Base-by-base conservation (phyloP, 2,329 filamentous ascomycete species). In the Mollisia scopiformis region DNA sequence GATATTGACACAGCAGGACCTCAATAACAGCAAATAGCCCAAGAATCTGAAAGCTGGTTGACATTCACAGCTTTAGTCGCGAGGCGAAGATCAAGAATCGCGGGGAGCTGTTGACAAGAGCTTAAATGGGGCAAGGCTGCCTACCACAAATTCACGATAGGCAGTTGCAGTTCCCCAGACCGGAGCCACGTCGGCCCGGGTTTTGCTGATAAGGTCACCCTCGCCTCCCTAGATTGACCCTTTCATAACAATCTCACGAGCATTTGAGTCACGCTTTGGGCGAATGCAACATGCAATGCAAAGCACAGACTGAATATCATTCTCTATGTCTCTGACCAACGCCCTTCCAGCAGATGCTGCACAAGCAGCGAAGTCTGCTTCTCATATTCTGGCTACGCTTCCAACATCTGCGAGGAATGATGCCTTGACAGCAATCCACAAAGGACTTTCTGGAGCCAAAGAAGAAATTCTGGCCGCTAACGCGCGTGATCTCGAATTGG, bases 391-490 rank as follows among this genome's bases (percentile, higher is more conserved):
- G 47, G 92, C 93, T 52, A 90, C 91, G 1, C 86, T 98, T 52
- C 84, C 92, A 3, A 85, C 86, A 39, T 78, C 83, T 41, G 89
- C 89, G 25, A 89, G 95, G 72, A 97, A 98, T 79, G 85, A 88
- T 60, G 94, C 95, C 51, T 82, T 99, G 65, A 91, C 89, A 51
- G 85, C 89, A 28, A 92, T 99, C 63, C 89, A 98, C 77, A 78
- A 84, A 67, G 92, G 89, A n/a, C 85, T 99, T 57, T 75, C 82
- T 11, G 80, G 81, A 7, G 85, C 88, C 53, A 90, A 87, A 75
- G 84, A 91, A 61, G 81, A 85, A 14, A 96, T 99, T 66, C 83
- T 99, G 53, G 87, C 88, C 43, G 95, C 95, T 63, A 99, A 99
- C 78, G 88, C 88, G 28, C 84, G 84, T 63, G 95, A 99, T 75